Evolutionary conservation across 805 yeast genomes (phyloP).

Genomic region (Lipomyces mesembrius): DNA sequence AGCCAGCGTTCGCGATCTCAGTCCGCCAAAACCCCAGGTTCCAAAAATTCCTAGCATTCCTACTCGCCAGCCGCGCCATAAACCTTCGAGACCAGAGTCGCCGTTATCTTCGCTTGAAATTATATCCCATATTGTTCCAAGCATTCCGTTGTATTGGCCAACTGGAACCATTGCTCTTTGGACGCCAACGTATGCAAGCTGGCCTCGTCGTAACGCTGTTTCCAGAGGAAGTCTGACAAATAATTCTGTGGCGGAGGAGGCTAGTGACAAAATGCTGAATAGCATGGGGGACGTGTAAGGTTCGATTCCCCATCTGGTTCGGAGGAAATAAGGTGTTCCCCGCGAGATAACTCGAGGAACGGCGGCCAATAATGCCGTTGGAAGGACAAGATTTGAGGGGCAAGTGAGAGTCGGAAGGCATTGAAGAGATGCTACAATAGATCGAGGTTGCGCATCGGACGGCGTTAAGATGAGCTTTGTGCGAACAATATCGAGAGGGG

Average conservation of each 20-base stretch:
- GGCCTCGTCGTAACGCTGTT: slow-evolving; percentile 82
- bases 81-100: slow-evolving; percentile 54
- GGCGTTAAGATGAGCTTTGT: slow-evolving; percentile 76
- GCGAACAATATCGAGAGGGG: slow-evolving; percentile 82
- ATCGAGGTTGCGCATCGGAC: slow-evolving; percentile 57
- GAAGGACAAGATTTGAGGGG: slow-evolving; percentile 65
- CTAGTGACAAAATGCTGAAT: slow-evolving; percentile 62
- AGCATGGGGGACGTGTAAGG: slow-evolving; percentile 63
- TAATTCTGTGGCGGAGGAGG: slow-evolving; percentile 68
- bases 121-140: slow-evolving; percentile 58
- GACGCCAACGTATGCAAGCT: slow-evolving; percentile 64
- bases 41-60: slow-evolving; percentile 80
- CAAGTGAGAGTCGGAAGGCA: slow-evolving; percentile 56
- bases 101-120: slow-evolving; percentile 52
- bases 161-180: slow-evolving; percentile 59
- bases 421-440: slow-evolving; percentile 70
- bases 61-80: slow-evolving; percentile 91
- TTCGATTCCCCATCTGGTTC: slow-evolving; percentile 67
- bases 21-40: slow-evolving; percentile 74
- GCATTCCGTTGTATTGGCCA: slow-evolving; percentile 59
- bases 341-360: slow-evolving; percentile 63
- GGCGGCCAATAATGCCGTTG: slow-evolving; percentile 69
- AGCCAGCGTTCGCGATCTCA: slow-evolving; percentile 47
- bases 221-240: slow-evolving; percentile 84
- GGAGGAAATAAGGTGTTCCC: slow-evolving; percentile 67